These are phyloP conservation scores for Obba rivulosa DNA, from an alignment of 768 basidiomycete genomes.

Conservation along the genomic window DNA sequence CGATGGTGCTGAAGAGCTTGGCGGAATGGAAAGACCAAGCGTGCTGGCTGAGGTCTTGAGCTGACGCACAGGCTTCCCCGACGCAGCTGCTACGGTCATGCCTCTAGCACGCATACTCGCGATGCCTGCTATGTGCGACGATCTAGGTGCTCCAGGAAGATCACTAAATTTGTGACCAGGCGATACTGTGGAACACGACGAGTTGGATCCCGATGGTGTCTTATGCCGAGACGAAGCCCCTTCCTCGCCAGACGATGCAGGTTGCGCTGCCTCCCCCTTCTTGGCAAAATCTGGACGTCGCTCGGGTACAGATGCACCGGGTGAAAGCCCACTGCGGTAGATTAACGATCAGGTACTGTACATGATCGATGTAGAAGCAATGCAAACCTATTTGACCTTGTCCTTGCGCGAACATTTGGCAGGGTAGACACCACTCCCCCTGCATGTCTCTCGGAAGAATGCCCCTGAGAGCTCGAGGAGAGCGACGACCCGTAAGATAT, in stretches of 20 bases:
- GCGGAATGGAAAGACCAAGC: no score
- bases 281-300: not conserved
- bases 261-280: not conserved
- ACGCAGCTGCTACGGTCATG: conserved; percentile 14
- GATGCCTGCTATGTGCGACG: not conserved
- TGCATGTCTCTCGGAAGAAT: conserved; percentile 12
- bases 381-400: no score
- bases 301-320: not conserved
- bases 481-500: conserved; percentile 49
- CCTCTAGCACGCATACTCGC: conserved; percentile 14
- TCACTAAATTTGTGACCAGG: conserved; percentile 6
- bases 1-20: not conserved
- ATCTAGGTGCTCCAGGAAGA: conserved; percentile 7
- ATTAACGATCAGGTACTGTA: no score
- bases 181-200: conserved; percentile 16
- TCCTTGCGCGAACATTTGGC: no score
- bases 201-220: conserved; percentile 12
- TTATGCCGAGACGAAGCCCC: not conserved
- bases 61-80: not conserved
- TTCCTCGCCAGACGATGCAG: not conserved
- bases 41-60: not conserved
- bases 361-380: no score
- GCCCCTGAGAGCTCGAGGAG: conserved; percentile 46
- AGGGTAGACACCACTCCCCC: not conserved
- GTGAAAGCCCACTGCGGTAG: not conserved